Base-by-base conservation (phyloP, 2,329 filamentous ascomycete genomes). In the Xylariaceae sp. region DNA sequence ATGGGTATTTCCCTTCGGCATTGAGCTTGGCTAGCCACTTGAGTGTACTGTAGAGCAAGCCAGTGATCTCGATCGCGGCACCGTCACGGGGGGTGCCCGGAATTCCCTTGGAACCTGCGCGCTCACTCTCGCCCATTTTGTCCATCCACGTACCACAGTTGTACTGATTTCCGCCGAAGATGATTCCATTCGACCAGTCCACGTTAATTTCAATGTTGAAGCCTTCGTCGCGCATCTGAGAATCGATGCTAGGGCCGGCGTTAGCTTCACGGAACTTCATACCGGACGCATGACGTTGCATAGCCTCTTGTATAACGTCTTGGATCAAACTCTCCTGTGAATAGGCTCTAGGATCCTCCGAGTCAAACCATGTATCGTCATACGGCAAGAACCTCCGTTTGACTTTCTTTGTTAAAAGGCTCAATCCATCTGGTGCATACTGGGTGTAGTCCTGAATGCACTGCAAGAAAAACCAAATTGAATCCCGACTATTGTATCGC, bases 71-170 rank as follows among this genome's bases (percentile, higher is more conserved):
- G 53, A 99, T 84, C 19, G 95, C 92, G 42, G 95, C 92, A 26
- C 95, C 95, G 71, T 99, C 96, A 67, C 96, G 89, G 45, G 95
- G 95, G n/a, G 95, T 99, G 7, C 93, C 95, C 0, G 95, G 96
- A 19, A 96, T 80, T 48, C 95, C 96, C 77, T 97, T 98, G 69
- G 88, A 96, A 56, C 89, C 89, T 16, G 96, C 95, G 59, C 88
- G 90, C 62, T 90, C 86, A 60, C 92, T 96, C 74, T 99, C 95
- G n/a, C 95, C 95, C 95, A 99, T 99, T 82, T 99, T 99, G 80
- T 99, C 95, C 92, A 97, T 97, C 95, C 95, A 99, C 1, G 95
- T 99, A 50, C 95, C 95, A 67, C 96, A 99, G 74, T 99, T 99
- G 75, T 79, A 82, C 70, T 97, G 93, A 69, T 91, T 98, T 32